Evolutionary conservation across 768 basidiomycete genomes (phyloP).

Genomic region (Russula sp.): DNA sequence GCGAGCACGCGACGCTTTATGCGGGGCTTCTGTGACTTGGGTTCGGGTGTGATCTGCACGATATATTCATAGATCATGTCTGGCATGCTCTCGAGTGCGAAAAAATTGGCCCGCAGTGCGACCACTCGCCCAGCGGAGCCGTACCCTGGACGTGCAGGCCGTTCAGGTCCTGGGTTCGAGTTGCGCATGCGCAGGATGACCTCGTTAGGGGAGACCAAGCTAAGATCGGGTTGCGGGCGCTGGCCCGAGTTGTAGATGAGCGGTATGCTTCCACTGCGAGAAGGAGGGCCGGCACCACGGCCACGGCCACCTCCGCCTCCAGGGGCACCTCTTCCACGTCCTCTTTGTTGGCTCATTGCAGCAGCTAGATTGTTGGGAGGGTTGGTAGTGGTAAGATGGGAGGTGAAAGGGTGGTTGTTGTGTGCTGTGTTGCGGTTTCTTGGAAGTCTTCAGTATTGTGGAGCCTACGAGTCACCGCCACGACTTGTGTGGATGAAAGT

Average conservation of each 20-base stretch:
- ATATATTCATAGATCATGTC: conserved; percentile 54
- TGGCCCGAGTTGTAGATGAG: conserved; percentile 27
- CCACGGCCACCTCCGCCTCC: neutral
- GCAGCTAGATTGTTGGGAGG: too few species aligned
- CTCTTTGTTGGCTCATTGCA: conserved; percentile 25
- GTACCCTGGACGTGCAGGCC: conserved; percentile 28
- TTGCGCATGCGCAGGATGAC: conserved; percentile 37
- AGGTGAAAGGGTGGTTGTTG: neutral
- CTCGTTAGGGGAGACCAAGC: conserved; percentile 28
- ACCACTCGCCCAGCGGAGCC: conserved; percentile 39
- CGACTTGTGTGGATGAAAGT: neutral
- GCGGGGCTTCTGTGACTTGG: conserved; percentile 41
- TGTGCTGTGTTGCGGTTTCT: conserved; percentile 1
- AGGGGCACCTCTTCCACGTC: conserved; percentile 26
- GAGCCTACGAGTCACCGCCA: too few species aligned
- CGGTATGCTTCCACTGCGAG: conserved; percentile 12
- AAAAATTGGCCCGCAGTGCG: conserved; percentile 61
- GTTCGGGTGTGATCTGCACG: conserved; percentile 50
- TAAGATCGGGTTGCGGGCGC: conserved; percentile 33
- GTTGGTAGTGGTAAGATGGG: neutral
- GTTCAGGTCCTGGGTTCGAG: conserved; percentile 16
- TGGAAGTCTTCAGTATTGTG: neutral
- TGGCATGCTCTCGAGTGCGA: conserved; percentile 49
- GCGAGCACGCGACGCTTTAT: conserved; percentile 53
- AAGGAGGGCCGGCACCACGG: conserved; percentile 13